Evolutionary conservation across 2,329 filamentous ascomycete genomes (phyloP), one percentile per base, ranked within the genome.

Genomic region (Pseudohalonectria lignicola): DNA sequence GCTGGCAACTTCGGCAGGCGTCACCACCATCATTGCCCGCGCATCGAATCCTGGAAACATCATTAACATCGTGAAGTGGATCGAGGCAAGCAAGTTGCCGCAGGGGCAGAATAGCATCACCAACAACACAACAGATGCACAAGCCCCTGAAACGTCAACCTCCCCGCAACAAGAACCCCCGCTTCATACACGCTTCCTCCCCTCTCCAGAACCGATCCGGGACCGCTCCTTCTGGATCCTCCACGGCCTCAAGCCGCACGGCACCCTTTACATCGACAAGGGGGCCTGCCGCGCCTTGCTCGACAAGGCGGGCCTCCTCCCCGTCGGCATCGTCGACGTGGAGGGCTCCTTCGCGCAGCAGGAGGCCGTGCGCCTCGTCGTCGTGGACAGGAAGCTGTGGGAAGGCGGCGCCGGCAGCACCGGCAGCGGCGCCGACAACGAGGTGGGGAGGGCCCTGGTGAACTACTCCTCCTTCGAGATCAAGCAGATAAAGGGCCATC

Each of bases 211-310:
- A 19, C 88, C 90, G 1, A 92, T 96, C 42, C 79, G 86, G 40
- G 92, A 95, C 56, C 82, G 90, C 44, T 87, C 92, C 55, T 96
- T 98, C 69, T 98, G 92, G 92, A 79, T 98, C 35, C 71, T 96
- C 0, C 86, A 98, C 60, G 92, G 90, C 9, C 76, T 95, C 10
- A 79, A 81, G 18, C 86, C 92, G 0, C 88, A 94, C 52, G 92
- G 92, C 12, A 94, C 82, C 2, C 56, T 98, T 19, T 96, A 86
- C 62, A 93, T 98, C 49, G 92, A 98, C 63, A 66, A 76, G n/a
- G 92, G 92, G 31, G 90, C 90, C 4, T 79, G 87, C 61, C 67
- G 71, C 25, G 92, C 90, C 1, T 71, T 96, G 3, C 64, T 78
- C 13, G 78, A 80, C 53, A 94, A 94, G 62, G 87, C 88, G 0